Base-by-base conservation (phyloP, 2,329 filamentous ascomycete genomes). In the Exophiala alcalophila region DNA sequence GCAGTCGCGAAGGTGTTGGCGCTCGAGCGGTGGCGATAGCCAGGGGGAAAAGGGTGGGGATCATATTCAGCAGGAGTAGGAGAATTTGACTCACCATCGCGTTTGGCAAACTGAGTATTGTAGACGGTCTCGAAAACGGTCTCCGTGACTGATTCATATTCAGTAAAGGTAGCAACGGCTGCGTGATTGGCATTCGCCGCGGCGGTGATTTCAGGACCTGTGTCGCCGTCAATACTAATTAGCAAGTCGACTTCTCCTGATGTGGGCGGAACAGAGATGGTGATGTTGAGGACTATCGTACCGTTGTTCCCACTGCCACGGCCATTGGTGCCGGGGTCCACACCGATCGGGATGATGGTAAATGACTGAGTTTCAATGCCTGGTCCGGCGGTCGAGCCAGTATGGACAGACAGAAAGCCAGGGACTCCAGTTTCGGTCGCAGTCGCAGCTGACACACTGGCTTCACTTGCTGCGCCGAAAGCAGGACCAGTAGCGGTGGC, bases 321-420 rank as follows among this genome's bases (percentile, higher is more conserved):
- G 8, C 33, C 32, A 35, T 25, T 24, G 10, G 36, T 26, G 15
- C 29, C 35, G 11, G 29, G 18, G 20, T 31, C 36, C 14, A 42
- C 45, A 24, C 35, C 35, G 19, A 52, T 52, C 7, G 49, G 49
- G 20, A 43, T 38, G 31, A 49, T 45, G 31, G 37, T 40, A 21
- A 52, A 52, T 12, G 49, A 45, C 31, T 52, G 49, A 11, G 49
- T 52, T 31, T 52, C 49, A 21, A 49, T n/a, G 14, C 49, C 49
- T 20, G 45, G 41, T 6, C 49, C 49, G 29, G 45, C 39, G 4
- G 42, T 37, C 11, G 49, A 52, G 14, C 44, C 49, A 12, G 46
- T 49, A 27, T 52, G 49, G 6, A 49, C 49, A 12, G 38, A 40
- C 45, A 52, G 44, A 39, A 52, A 52, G 14, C 14, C 49, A 24